phyloP scores from a whole-genome alignment of 805 yeast genomes.

The Wickerhamomyces tratensis region DNA sequence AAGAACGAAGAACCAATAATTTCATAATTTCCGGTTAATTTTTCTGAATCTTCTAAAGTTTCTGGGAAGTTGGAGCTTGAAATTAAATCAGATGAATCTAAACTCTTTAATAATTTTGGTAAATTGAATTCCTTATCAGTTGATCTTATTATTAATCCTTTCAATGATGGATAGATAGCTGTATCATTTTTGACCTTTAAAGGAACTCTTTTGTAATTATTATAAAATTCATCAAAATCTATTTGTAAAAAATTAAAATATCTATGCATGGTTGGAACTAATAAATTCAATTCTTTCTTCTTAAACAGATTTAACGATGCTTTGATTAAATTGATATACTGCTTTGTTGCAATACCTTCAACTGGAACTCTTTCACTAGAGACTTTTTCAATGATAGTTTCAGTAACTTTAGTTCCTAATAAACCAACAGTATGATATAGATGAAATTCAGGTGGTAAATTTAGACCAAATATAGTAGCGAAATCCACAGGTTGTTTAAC shows the following conservation, averaged over 20 bases:
- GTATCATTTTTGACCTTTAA: not conserved
- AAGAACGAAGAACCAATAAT: conserved; percentile 44
- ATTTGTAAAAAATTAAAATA: conserved; percentile 74
- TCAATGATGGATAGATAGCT: no score
- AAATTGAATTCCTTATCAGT: conserved; percentile 19
- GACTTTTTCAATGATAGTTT: conserved; percentile 56
- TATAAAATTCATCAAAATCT: conserved; percentile 46
- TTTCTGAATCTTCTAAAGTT: conserved; percentile 17
- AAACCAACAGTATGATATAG: no score
- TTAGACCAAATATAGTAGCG: conserved; percentile 73
- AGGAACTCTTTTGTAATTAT: conserved; percentile 12
- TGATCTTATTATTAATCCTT: conserved; percentile 16
- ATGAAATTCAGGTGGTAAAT: conserved; percentile 74
- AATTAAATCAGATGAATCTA: conserved; percentile 12
- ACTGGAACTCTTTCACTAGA: conserved; percentile 55
- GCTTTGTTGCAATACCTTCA: conserved; percentile 49
- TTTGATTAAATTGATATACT: conserved; percentile 47
- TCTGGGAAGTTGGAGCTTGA: conserved; percentile 2
- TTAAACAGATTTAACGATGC: conserved; percentile 37
- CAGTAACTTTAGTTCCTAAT: conserved; percentile 34
- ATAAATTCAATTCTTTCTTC: conserved; percentile 52
- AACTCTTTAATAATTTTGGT: no score
- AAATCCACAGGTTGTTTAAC: conserved; percentile 54
- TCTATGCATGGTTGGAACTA: conserved; percentile 69
- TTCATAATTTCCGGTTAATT: conserved; percentile 37